Base-by-base conservation (phyloP, 306 rosid species). In the peach (Prunus persica) region DNA sequence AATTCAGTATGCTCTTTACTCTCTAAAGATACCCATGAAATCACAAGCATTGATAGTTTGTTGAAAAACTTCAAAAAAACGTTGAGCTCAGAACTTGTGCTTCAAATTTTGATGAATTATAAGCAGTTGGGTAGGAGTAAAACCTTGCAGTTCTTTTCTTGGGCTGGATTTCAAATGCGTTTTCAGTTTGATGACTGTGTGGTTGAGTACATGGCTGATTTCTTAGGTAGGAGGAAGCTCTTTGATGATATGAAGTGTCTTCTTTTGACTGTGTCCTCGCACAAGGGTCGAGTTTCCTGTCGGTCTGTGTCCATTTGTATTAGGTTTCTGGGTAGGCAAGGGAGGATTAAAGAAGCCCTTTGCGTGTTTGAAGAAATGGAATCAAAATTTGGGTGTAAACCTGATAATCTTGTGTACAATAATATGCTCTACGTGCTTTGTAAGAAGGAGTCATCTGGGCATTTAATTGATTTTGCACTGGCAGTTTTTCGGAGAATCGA, bases 201-300 rank as follows among this genome's bases (percentile, higher is more conserved):
- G 71, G 80, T 89, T 73, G 96, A 91, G 71, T 91, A 83, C 82
- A 85, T 87, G 91, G 88, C 85, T 60, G 96, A 91, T 84, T 91
- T 91, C 78, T 79, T 91, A 18, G 90, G 93, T 57, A 84, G 96
- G 71, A 91, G 96, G 78, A 91, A 91, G 65, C 87, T 91, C 2
- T 91, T 91, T 60, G 96, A 91, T 76, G 96, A 91, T 69, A 81
- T 91, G 67, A 91, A 87, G 84, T 82, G 93, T 80, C 85, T 91
- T 77, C 63, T 91, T 20, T 72, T 79, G 57, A 88, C 96, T 0
- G 62, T 91, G 16, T 72, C 84, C 2, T 84, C 78, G 52, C 83
- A 76, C 8, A 74, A 62, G 20, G 96, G 91, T 64, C 78, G 62
- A 6, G 80, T 91, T 64, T 88, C 93, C 2, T 64, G 78, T 54